A percentile compares a stretch with the other conserved stretches of the same genome.
Evolutionary conservation across 768 basidiomycete species (phyloP).

Genomic region (Crepidotus variabilis): DNA sequence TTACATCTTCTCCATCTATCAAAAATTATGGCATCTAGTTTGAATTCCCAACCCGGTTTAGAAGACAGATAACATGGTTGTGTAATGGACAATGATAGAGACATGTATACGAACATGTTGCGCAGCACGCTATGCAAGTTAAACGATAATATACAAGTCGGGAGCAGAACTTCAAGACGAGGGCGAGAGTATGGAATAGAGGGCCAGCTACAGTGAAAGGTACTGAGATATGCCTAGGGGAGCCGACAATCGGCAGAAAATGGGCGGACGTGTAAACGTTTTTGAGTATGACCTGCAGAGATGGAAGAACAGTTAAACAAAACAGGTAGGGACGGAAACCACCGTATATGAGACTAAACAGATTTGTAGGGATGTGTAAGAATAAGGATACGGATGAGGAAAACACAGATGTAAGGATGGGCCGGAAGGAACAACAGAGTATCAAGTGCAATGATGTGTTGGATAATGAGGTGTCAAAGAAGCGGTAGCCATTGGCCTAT

Average conservation of each 20-base stretch:
- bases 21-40: slow-evolving; percentile 9
- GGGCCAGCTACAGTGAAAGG: not conserved
- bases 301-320: not conserved
- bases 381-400: slow-evolving; percentile 19
- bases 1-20: slow-evolving; percentile 7
- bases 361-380: slow-evolving; percentile 5
- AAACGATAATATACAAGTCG: slow-evolving; percentile 3
- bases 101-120: slow-evolving; percentile 6
- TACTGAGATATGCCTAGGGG: not conserved
- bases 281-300: not conserved
- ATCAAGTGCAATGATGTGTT: not conserved
- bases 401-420: slow-evolving; percentile 1
- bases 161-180: not conserved
- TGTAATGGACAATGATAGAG: slow-evolving; percentile 10
- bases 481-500: slow-evolving; percentile 87
- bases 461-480: slow-evolving; percentile 35
- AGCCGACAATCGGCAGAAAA: too few species aligned
- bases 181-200: not conserved
- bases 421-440: not conserved
- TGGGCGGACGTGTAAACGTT: too few species aligned
- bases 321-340: slow-evolving; percentile 1
- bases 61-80: slow-evolving; percentile 9
- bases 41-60: slow-evolving; percentile 10
- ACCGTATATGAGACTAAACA: not conserved
- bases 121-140: slow-evolving; percentile 4